phyloP scores from a whole-genome alignment of 192 early-diverging fungal species.

The Backusella tarrabulga region DNA sequence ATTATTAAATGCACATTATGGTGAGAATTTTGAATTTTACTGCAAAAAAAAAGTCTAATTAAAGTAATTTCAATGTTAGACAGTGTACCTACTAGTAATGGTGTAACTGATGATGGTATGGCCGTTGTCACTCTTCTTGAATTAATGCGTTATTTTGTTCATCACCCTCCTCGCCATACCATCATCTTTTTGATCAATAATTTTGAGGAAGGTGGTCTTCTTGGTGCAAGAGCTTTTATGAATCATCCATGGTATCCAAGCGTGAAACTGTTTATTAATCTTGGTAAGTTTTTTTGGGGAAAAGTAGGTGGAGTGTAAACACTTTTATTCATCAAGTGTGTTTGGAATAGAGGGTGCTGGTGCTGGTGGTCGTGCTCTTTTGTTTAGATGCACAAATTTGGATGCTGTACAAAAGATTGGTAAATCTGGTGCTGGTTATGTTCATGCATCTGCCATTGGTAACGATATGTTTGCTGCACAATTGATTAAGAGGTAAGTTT shows the following conservation, averaged over 20 bases:
- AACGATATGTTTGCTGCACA: constrained; percentile 61
- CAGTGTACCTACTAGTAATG: constrained; percentile 64
- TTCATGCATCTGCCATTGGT: constrained; percentile 61
- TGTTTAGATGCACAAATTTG: constrained; percentile 55
- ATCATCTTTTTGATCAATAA: constrained; percentile 74
- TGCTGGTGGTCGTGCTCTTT: constrained; percentile 63
- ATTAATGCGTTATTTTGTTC: constrained; percentile 57
- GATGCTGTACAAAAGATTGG: constrained; percentile 35
- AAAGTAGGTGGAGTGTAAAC: not conserved
- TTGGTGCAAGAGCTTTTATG: constrained; percentile 63
- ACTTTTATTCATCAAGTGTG: not conserved
- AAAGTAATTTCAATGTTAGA: constrained; percentile 38
- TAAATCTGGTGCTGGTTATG: constrained; percentile 42
- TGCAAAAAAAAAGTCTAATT: not conserved
- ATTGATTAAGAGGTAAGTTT: constrained; percentile 7
- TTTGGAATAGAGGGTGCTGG: constrained; percentile 60
- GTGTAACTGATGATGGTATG: constrained; percentile 70
- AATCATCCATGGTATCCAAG: constrained; percentile 62
- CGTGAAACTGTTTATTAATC: constrained; percentile 65
- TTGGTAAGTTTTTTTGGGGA: constrained; percentile 36
- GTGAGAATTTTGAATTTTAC: constrained; percentile 20
- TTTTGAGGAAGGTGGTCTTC: constrained; percentile 64
- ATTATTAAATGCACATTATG: constrained; percentile 67
- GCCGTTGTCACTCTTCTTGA: constrained; percentile 60
- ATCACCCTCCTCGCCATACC: constrained; percentile 54